phyloP scores from a whole-genome alignment of 2,329 filamentous ascomycete genomes.

The Trichoderma breve region DNA sequence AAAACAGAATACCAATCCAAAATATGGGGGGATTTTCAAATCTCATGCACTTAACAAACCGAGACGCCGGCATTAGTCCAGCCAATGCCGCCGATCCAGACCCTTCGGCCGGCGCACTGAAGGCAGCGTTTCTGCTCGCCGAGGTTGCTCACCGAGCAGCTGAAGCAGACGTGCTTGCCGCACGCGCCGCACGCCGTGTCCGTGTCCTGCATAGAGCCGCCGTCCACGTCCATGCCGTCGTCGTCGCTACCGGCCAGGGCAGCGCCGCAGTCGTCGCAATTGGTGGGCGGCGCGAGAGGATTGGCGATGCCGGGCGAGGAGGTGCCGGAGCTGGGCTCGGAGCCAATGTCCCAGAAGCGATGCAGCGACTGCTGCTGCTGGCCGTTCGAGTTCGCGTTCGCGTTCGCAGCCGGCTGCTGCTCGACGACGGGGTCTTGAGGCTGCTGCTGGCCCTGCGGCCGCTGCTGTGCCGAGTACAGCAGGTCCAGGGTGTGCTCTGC shows the following conservation, averaged over 20 bases:
- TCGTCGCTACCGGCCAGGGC: conserved; percentile 30
- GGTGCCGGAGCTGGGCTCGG: conserved; percentile 32
- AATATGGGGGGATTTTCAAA: background rate
- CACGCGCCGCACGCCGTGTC: conserved; percentile 47
- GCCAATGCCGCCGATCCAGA: conserved; percentile 21
- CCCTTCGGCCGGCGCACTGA: conserved; percentile 46
- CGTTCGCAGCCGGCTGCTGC: background rate
- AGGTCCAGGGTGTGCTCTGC: conserved; percentile 57
- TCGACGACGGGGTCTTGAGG: conserved; percentile 3
- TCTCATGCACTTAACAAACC: conserved; percentile 25
- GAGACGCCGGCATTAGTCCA: conserved; percentile 25
- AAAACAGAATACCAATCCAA: background rate
- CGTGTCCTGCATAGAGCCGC: conserved; percentile 24
- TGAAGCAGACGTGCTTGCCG: conserved; percentile 56
- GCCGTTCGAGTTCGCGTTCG: background rate
- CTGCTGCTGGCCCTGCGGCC: conserved; percentile 21
- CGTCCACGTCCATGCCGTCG: conserved; percentile 42
- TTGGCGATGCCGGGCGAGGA: conserved; percentile 26
- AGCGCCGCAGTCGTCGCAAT: conserved; percentile 56
- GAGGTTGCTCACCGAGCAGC: conserved; percentile 58
- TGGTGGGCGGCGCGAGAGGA: conserved; percentile 28
- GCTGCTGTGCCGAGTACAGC: conserved; percentile 55
- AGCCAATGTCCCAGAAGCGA: conserved; percentile 59
- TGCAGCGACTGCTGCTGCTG: conserved; percentile 49
- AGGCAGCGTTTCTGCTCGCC: conserved; percentile 54